These are phyloP conservation scores for Magnaporthiopsis incrustans DNA, from an alignment of 2,329 filamentous ascomycete species.

Conservation along the genomic window DNA sequence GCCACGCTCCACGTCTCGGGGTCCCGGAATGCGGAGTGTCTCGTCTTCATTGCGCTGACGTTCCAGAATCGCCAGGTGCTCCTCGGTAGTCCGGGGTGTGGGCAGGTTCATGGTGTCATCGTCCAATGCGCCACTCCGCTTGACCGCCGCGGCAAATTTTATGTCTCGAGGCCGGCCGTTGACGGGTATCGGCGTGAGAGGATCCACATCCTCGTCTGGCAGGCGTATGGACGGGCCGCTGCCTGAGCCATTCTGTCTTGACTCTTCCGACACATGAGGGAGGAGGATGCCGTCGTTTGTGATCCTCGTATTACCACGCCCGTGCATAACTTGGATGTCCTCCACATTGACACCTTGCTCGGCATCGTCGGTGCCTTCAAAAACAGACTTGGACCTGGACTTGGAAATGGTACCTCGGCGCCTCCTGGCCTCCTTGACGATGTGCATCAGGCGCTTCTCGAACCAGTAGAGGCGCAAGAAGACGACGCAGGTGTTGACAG, in stretches of 20 bases:
- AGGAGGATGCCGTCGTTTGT: conserved; percentile 54
- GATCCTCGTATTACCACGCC: conserved; percentile 44
- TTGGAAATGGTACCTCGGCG: conserved; percentile 57
- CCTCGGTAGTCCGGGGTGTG: conserved; percentile 55
- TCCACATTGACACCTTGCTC: conserved; percentile 59
- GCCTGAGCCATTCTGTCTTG: conserved; percentile 19
- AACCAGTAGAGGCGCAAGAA: conserved; percentile 96
- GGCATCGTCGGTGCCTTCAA: conserved; percentile 26
- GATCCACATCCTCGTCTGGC: conserved; percentile 4
- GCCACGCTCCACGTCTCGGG: conserved; percentile 80
- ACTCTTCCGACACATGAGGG: conserved; percentile 23
- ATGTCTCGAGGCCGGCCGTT: conserved; percentile 39
- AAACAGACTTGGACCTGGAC: conserved; percentile 33
- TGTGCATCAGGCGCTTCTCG: conserved; percentile 84
- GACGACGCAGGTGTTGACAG: conserved; percentile 78
- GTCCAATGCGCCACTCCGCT: conserved; percentile 46
- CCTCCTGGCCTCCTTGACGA: conserved; percentile 64
- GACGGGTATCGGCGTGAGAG: conserved; percentile 11
- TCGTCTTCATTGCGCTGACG: conserved; percentile 69
- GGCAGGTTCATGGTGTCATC: conserved; percentile 37
- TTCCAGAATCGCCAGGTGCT: conserved; percentile 83
- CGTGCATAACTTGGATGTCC: conserved; percentile 58
- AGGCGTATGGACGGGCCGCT: not conserved
- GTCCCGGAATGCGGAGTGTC: conserved; percentile 81
- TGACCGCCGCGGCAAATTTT: conserved; percentile 61